phyloP scores from a whole-genome alignment of 306 rosid genomes.

The Fagus crenata region DNA sequence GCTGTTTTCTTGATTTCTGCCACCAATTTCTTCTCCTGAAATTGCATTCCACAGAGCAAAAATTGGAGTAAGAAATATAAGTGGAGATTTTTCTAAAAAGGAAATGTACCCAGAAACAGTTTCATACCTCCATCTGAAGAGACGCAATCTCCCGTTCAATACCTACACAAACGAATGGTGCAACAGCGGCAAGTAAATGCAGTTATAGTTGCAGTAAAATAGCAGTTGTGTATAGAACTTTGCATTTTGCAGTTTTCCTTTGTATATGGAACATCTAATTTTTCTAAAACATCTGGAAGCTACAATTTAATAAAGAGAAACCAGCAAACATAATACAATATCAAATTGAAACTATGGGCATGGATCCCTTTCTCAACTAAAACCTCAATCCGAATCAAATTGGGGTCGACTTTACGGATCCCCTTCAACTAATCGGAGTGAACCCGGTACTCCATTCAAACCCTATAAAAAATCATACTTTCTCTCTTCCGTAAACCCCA shows the following conservation, averaged over 20 bases:
- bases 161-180: conserved; percentile 43
- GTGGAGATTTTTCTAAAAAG: conserved; percentile 16
- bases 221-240: not conserved
- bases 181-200: not conserved
- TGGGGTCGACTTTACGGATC: too few relatives aligned
- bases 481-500: too few relatives aligned
- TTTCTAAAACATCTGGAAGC: not conserved
- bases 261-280: not conserved
- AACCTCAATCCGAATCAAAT: too few relatives aligned
- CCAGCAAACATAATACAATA: too few relatives aligned
- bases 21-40: conserved; percentile 88
- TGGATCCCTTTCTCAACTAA: too few relatives aligned
- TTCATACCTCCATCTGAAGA: conserved; percentile 81
- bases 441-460: too few relatives aligned
- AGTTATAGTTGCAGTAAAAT: conserved; percentile 4
- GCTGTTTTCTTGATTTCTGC: conserved; percentile 90
- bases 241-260: not conserved
- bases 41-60: conserved; percentile 21
- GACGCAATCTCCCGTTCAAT: conserved; percentile 90
- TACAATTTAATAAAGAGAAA: too few relatives aligned
- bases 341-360: too few relatives aligned
- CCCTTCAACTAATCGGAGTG: too few relatives aligned
- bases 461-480: too few relatives aligned
- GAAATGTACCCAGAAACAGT: conserved; percentile 11
- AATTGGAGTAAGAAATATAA: conserved; percentile 17